These are phyloP conservation scores for Suhomyces sp. DNA, from an alignment of 805 yeast genomes.

Conservation along the genomic window DNA sequence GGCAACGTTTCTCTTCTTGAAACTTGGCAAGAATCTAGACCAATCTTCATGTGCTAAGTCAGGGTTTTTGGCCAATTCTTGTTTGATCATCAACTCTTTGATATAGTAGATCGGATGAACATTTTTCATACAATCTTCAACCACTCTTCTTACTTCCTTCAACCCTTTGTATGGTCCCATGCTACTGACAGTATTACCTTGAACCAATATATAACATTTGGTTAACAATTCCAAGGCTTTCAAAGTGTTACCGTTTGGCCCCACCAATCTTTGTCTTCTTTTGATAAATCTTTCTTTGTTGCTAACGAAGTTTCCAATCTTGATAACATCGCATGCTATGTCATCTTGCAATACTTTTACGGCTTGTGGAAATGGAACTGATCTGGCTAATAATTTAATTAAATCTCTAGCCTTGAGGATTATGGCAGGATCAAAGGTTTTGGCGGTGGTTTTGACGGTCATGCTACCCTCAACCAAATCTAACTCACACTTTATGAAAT, in stretches of 20 bases:
- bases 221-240: constrained; percentile 94
- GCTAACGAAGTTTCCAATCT: constrained; percentile 83
- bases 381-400: constrained; percentile 88
- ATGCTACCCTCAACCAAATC: constrained; percentile 95
- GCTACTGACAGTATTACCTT: constrained; percentile 93
- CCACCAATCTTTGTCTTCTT: constrained; percentile 93
- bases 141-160: constrained; percentile 87
- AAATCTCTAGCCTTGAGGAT: constrained; percentile 93
- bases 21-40: constrained; percentile 93
- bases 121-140: constrained; percentile 96
- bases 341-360: constrained; percentile 88
- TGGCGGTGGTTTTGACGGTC: constrained; percentile 94
- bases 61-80: constrained; percentile 92
- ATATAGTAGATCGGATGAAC: constrained; percentile 97
- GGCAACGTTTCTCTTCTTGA: constrained; percentile 93
- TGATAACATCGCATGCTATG: constrained; percentile 91
- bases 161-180: constrained; percentile 96
- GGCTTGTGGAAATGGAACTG: constrained; percentile 97
- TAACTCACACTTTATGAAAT: constrained; percentile 76
- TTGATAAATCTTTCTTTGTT: constrained; percentile 93
- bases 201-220: constrained; percentile 93
- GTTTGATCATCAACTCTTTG: constrained; percentile 95
- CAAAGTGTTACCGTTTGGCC: constrained; percentile 94
- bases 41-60: constrained; percentile 95
- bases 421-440: constrained; percentile 92